Evolutionary conservation across 148 eudicot genomes (phyloP).

Genomic region (Vaccinium vitisidaea): DNA sequence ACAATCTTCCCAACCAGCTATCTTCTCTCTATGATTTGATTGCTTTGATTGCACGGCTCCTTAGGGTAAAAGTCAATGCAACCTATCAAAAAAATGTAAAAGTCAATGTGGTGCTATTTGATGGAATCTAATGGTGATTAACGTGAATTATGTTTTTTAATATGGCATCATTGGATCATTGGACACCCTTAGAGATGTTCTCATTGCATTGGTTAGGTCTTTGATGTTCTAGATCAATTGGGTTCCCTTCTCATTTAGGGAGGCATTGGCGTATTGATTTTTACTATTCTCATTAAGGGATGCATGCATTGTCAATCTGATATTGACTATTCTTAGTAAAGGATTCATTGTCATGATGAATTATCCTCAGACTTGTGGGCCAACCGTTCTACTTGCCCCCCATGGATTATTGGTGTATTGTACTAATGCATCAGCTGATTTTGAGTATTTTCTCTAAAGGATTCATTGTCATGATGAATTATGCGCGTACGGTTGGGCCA

Average conservation of each 20-base stretch:
- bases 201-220: background rate
- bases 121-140: background rate
- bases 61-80: background rate
- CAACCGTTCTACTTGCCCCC: background rate
- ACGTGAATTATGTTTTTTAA: background rate
- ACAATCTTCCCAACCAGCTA: background rate
- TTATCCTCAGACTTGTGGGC: background rate
- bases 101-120: background rate
- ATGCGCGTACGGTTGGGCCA: background rate
- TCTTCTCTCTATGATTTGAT: background rate
- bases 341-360: background rate
- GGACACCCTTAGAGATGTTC: conserved; percentile 7
- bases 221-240: background rate
- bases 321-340: background rate
- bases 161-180: background rate
- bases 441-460: too few species aligned
- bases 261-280: background rate
- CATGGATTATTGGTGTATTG: background rate
- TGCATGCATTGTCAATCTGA: background rate
- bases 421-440: background rate
- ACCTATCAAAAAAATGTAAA: background rate
- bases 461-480: too few species aligned
- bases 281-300: background rate
- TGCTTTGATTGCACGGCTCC: background rate
- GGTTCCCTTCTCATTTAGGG: background rate